Evolutionary conservation across 2,329 filamentous ascomycete species (phyloP).

Genomic region (Chalara sp.): DNA sequence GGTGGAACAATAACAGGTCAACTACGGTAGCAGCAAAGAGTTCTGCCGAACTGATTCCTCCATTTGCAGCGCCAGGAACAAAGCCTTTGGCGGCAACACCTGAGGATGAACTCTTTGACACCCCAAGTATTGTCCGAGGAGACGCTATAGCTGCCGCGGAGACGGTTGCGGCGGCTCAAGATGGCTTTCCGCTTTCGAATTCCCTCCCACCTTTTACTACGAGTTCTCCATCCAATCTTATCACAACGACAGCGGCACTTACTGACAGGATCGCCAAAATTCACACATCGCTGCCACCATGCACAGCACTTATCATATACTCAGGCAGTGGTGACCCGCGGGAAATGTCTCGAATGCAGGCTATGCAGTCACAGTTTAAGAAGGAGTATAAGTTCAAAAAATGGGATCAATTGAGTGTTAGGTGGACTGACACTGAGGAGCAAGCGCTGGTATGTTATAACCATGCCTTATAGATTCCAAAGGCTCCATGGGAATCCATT

Average conservation of each 20-base stretch:
- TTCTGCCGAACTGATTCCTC: constrained; percentile 6
- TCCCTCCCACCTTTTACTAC: not conserved
- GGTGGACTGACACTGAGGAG: constrained; percentile 62
- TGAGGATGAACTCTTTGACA: not conserved
- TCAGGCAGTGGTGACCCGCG: constrained; percentile 63
- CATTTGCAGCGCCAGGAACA: not conserved
- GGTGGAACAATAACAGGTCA: constrained; percentile 54
- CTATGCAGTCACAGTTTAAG: constrained; percentile 52
- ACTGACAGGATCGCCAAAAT: constrained; percentile 45
- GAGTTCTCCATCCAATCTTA: constrained; percentile 2
- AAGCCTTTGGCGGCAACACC: not conserved
- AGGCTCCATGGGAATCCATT: not conserved
- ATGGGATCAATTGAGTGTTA: constrained; percentile 60
- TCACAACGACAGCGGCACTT: constrained; percentile 18
- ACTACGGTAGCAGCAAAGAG: not conserved
- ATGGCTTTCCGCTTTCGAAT: not conserved
- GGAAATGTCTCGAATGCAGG: constrained; percentile 56
- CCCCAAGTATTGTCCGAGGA: not conserved
- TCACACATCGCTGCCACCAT: constrained; percentile 52
- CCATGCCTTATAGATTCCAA: no score
- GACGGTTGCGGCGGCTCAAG: no score
- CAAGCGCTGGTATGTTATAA: constrained; percentile 39
- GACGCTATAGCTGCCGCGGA: not conserved
- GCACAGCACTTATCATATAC: constrained; percentile 58
- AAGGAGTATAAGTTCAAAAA: constrained; percentile 60